These are phyloP conservation scores for Ilyonectria sp. DNA, from an alignment of 2,329 filamentous ascomycete species.

Conservation along the genomic window DNA sequence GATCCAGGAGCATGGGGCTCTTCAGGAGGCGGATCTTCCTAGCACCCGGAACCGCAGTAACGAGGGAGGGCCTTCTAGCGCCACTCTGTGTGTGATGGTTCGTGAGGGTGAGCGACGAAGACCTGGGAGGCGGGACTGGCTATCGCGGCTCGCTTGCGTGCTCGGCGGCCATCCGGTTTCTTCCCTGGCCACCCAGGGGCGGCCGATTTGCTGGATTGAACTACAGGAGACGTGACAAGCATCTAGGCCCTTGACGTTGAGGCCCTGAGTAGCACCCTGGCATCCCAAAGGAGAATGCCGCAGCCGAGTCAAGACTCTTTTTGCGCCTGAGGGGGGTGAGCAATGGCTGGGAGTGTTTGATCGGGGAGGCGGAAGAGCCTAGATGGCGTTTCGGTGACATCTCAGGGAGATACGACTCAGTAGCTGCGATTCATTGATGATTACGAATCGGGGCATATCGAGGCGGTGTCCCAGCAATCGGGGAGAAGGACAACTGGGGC, in stretches of 20 bases:
- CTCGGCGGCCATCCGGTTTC: constrained; percentile 37
- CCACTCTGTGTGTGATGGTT: constrained; percentile 42
- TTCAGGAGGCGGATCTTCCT: constrained; percentile 41
- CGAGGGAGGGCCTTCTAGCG: constrained; percentile 36
- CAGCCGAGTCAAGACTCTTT: constrained; percentile 41
- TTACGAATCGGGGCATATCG: neutral
- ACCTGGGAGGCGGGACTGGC: constrained; percentile 37
- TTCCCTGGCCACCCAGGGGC: constrained; percentile 30
- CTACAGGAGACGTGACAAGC: constrained; percentile 24
- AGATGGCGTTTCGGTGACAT: constrained; percentile 36
- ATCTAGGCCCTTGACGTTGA: constrained; percentile 9
- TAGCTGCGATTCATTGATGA: neutral
- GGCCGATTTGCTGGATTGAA: constrained; percentile 19
- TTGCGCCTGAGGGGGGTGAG: constrained; percentile 21
- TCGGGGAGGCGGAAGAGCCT: constrained; percentile 36
- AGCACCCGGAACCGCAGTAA: constrained; percentile 39
- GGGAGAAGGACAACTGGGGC: neutral
- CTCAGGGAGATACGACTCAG: constrained; percentile 37
- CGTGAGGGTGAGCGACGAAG: constrained; percentile 33
- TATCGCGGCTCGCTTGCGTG: constrained; percentile 48
- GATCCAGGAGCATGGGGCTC: constrained; percentile 45
- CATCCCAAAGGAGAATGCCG: constrained; percentile 17
- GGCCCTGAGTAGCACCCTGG: constrained; percentile 31
- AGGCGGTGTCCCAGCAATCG: neutral
- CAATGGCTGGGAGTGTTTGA: constrained; percentile 30